Evolutionary conservation across 352 stramenopile species (phyloP).

Genomic region (Phytophthora quininea): DNA sequence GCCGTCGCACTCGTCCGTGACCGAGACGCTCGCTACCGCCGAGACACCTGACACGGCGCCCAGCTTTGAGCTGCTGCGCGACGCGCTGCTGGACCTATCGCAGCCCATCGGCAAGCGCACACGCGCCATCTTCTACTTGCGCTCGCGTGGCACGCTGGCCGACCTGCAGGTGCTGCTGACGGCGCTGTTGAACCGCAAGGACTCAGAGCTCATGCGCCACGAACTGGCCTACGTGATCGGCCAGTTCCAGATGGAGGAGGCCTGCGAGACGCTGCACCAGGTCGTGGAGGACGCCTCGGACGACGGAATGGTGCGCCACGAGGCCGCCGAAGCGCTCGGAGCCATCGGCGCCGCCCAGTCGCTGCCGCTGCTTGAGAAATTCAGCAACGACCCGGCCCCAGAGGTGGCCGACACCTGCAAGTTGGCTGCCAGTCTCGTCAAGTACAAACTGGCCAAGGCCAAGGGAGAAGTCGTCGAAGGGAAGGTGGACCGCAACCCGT

Average conservation of each 20-base stretch:
- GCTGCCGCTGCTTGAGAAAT: slow-evolving; percentile 89
- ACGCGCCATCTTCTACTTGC: slow-evolving; percentile 92
- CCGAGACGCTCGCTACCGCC: slow-evolving; percentile 8
- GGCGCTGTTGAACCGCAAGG: slow-evolving; percentile 85
- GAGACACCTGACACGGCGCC: slow-evolving; percentile 35
- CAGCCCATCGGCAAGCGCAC: slow-evolving; percentile 91
- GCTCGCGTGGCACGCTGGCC: slow-evolving; percentile 77
- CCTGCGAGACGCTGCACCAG: slow-evolving; percentile 75
- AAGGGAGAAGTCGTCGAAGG: slow-evolving; percentile 52
- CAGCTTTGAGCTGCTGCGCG: slow-evolving; percentile 62
- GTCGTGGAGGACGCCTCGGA: slow-evolving; percentile 89
- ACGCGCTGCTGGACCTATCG: slow-evolving; percentile 76
- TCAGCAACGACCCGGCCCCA: slow-evolving; percentile 63
- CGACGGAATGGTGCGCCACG: slow-evolving; percentile 93
- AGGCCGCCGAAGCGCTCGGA: slow-evolving; percentile 96
- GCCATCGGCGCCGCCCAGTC: slow-evolving; percentile 92
- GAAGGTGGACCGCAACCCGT: slow-evolving; percentile 89
- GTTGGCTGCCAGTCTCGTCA: slow-evolving; percentile 92
- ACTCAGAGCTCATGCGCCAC: slow-evolving; percentile 96
- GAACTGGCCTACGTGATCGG: slow-evolving; percentile 98
- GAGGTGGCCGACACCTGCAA: slow-evolving; percentile 97
- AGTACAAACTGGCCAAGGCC: slow-evolving; percentile 87
- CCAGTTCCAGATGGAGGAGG: slow-evolving; percentile 94
- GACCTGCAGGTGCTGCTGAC: slow-evolving; percentile 78
- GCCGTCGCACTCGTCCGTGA: slow-evolving; percentile 28